Percentiles rank a stretch among this genome's conserved stretches.
Evolutionary conservation across 2,329 filamentous ascomycete genomes (phyloP).

Genomic region (Epichloe gansuensis): DNA sequence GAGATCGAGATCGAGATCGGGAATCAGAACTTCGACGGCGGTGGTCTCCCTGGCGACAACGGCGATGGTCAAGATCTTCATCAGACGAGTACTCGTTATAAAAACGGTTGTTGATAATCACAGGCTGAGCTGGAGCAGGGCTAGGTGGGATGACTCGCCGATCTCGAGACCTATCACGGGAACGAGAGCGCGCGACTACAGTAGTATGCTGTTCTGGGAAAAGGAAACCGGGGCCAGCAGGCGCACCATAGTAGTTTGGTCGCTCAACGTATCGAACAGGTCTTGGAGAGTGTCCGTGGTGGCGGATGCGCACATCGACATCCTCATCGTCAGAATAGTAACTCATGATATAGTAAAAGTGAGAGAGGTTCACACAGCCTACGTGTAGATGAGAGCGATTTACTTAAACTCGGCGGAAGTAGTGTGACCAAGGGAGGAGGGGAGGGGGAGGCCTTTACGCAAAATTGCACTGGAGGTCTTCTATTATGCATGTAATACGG

Average conservation of each 20-base stretch:
- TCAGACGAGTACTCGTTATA: slow-evolving; percentile 38
- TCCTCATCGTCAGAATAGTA: slow-evolving; percentile 44
- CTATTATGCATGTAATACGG: not conserved
- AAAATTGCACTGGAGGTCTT: too few relatives aligned
- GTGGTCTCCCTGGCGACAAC: slow-evolving; percentile 14
- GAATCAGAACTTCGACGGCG: slow-evolving; percentile 17
- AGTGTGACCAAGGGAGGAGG: too few relatives aligned
- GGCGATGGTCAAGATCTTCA: slow-evolving; percentile 19
- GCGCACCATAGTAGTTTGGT: slow-evolving; percentile 27
- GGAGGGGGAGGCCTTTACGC: too few relatives aligned
- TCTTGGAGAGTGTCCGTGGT: slow-evolving; percentile 26
- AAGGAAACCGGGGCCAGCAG: slow-evolving; percentile 29
- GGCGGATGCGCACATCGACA: slow-evolving; percentile 37
- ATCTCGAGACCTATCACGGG: slow-evolving; percentile 33
- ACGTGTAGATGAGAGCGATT: not conserved
- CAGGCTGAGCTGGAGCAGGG: slow-evolving; percentile 24
- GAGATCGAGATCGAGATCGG: slow-evolving; percentile 16
- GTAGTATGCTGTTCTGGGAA: slow-evolving; percentile 34
- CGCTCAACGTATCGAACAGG: slow-evolving; percentile 35
- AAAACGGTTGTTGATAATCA: slow-evolving; percentile 47
- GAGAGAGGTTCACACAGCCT: not conserved
- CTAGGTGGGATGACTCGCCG: slow-evolving; percentile 29
- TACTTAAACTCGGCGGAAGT: too few relatives aligned
- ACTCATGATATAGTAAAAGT: slow-evolving; percentile 8
- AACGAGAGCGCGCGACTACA: slow-evolving; percentile 28